phyloP scores from a whole-genome alignment of 306 rosid genomes.

The Prunus mume region DNA sequence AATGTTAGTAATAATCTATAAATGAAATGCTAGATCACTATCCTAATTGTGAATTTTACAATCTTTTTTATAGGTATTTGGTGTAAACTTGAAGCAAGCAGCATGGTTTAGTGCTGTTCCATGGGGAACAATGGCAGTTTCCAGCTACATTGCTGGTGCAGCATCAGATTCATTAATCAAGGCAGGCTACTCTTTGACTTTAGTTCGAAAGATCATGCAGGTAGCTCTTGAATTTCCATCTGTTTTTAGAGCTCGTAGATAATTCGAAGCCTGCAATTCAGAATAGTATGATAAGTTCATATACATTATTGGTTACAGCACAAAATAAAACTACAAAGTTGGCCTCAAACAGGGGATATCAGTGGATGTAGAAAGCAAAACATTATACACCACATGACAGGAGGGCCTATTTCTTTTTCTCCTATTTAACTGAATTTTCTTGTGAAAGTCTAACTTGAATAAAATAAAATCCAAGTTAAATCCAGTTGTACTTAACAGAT shows the following conservation, averaged over 20 bases:
- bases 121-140: constrained; percentile 93
- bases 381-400: not conserved
- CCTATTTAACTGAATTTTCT: too few relatives aligned
- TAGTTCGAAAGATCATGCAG: constrained; percentile 90
- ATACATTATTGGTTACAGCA: not conserved
- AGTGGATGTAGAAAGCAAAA: too few relatives aligned
- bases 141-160: constrained; percentile 79
- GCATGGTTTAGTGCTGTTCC: constrained; percentile 98
- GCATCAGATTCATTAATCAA: constrained; percentile 68
- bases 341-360: not conserved
- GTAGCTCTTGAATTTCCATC: constrained; percentile 31
- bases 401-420: not conserved
- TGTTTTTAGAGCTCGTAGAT: not conserved
- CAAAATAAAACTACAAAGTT: not conserved
- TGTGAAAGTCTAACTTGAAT: too few relatives aligned
- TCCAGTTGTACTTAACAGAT: not conserved
- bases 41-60: not conserved
- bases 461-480: not conserved
- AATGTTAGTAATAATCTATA: not conserved
- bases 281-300: too few relatives aligned
- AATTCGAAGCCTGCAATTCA: not conserved
- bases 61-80: constrained; percentile 52
- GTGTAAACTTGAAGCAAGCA: constrained; percentile 87
- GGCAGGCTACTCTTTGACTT: constrained; percentile 60
- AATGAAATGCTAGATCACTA: not conserved